Base-by-base conservation (phyloP, 352 stramenopile genomes). In the Discostella stelligera region DNA sequence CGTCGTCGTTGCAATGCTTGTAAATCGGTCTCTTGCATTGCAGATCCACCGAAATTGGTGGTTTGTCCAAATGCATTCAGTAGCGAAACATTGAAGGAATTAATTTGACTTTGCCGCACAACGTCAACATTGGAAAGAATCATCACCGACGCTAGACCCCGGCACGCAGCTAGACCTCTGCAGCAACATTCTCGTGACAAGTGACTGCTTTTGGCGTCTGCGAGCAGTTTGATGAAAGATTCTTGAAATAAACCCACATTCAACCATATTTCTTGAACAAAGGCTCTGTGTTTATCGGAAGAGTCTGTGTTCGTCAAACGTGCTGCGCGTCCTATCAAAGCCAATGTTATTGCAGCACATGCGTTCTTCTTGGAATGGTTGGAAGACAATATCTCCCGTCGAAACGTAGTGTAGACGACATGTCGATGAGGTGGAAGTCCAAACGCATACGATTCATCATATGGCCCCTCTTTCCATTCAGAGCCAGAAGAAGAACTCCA, bases 21-120 rank as follows among this genome's bases (percentile, higher is more conserved):
- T 10, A 73, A 65, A 46, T 66, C 32, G 37, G 74, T 87, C 69
- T 94, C 88, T 50, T 87, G 80, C 80, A 90, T 87, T 64, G 80
- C 83, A 64, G 76, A 88, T 20, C 79, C 75, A 23, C 84, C 83
- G 71, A 89, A 83, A 63, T 89, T 93, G 25, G 82, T 87, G 46
- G 88, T 88, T 75, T 89, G 77, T 21, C 88, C 86, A 77, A 94
- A 94, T 21, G 86, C 82, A 39, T 82, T 71, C 0, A 94, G 66
- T 21, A 94, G 66, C 14, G 54, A 58, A 14, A 73, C 59, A 72
- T 89, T 90, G 8, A 92, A 64, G 11, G 69, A 73, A 16, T 84
- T 71, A 32, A 37, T 52, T 62, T 68, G 23, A 65, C 46, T 74
- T 63, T 23, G 14, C 16, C 16, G 16, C 50, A 54, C 20, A 39